Conservation (phyloP, 2,329 filamentous ascomycete genomes). For the Aureobasidium sp. region DNA sequence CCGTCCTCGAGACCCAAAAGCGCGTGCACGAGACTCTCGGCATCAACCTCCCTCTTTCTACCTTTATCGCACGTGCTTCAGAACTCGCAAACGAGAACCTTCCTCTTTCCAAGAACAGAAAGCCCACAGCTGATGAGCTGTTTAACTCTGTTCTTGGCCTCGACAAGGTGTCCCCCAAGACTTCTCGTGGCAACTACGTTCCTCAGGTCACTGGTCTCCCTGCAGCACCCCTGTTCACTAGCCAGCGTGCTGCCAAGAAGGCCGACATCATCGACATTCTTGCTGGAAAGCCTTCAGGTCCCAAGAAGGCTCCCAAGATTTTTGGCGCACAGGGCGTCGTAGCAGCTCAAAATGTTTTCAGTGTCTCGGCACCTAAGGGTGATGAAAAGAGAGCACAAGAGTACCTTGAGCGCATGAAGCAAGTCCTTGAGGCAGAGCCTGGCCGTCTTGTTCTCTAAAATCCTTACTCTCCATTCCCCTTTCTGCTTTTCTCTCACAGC, state of each 20-base stretch:
- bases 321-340: slow-evolving; percentile 27
- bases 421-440: slow-evolving; percentile 72
- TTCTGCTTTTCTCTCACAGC: slow-evolving; percentile 1
- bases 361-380: slow-evolving; percentile 65
- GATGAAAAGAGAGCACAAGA: slow-evolving; percentile 75
- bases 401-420: slow-evolving; percentile 83
- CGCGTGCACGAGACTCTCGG: slow-evolving; percentile 71
- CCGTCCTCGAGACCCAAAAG: slow-evolving; percentile 73
- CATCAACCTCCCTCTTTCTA: slow-evolving; percentile 73
- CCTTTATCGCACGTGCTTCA: slow-evolving; percentile 77
- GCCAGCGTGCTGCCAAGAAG: slow-evolving; percentile 36
- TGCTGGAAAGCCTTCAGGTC: slow-evolving; percentile 34
- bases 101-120: slow-evolving; percentile 56
- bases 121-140: slow-evolving; percentile 70
- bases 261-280: slow-evolving; percentile 80
- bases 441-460: slow-evolving; percentile 58
- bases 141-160: slow-evolving; percentile 84
- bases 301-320: slow-evolving; percentile 26
- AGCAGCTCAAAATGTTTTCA: slow-evolving; percentile 67
- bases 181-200: slow-evolving; percentile 57
- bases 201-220: slow-evolving; percentile 62
- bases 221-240: slow-evolving; percentile 30
- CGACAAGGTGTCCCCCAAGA: slow-evolving; percentile 38
- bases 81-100: slow-evolving; percentile 84
- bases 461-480: background rate